Conservation (phyloP, 805 yeast genomes). For the Starmerella stigmatis region DNA sequence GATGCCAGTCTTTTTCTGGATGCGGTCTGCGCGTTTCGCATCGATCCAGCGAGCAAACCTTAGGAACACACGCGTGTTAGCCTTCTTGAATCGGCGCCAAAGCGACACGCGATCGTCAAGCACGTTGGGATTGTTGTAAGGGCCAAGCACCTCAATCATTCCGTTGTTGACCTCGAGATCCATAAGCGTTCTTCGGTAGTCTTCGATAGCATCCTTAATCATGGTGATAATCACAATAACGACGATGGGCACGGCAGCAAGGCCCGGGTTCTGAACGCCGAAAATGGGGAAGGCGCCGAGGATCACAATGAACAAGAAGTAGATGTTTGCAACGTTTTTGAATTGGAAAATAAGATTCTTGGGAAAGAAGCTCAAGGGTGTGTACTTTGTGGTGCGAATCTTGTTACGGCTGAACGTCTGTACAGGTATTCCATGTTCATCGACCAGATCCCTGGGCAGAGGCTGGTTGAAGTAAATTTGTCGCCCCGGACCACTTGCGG, state of each 20-base stretch:
- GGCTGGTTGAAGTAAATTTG: slow-evolving; percentile 41
- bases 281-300: slow-evolving; percentile 68
- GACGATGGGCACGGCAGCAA: slow-evolving; percentile 73
- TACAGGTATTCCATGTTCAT: slow-evolving; percentile 52
- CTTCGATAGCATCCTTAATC: slow-evolving; percentile 70
- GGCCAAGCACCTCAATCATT: slow-evolving; percentile 49
- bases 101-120: slow-evolving; percentile 42
- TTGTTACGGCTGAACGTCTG: slow-evolving; percentile 74
- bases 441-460: slow-evolving; percentile 39
- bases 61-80: slow-evolving; percentile 24
- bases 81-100: slow-evolving; percentile 66
- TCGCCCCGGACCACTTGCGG: slow-evolving; percentile 25
- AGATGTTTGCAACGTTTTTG: slow-evolving; percentile 80
- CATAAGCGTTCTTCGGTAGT: slow-evolving; percentile 52
- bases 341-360: slow-evolving; percentile 75
- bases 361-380: slow-evolving; percentile 81
- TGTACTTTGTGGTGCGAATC: slow-evolving; percentile 91
- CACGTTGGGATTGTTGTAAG: slow-evolving; percentile 52
- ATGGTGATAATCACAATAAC: slow-evolving; percentile 70
- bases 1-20: slow-evolving; percentile 22
- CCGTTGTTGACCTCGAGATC: slow-evolving; percentile 65
- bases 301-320: slow-evolving; percentile 70
- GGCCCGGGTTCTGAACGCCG: slow-evolving; percentile 63
- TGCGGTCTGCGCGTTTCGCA: slow-evolving; percentile 20
- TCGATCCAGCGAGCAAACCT: slow-evolving; percentile 22